These are phyloP conservation scores for Tetracladium maxilliforme DNA, from an alignment of 2,329 filamentous ascomycete genomes.

Conservation along the genomic window DNA sequence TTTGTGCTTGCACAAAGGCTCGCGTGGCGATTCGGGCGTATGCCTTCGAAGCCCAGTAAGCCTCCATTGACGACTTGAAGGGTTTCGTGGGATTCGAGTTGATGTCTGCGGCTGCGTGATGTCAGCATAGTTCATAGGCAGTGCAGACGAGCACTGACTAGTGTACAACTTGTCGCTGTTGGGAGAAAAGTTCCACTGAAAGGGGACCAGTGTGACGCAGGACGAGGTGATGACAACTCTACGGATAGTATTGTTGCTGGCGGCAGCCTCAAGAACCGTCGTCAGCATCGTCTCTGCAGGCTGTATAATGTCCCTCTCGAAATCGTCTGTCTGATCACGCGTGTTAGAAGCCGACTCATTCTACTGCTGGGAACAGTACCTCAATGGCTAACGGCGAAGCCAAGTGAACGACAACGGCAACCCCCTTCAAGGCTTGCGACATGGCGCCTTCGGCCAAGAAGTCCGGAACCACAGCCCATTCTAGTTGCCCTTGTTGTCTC, in stretches of 20 bases:
- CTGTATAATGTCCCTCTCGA: constrained; percentile 8
- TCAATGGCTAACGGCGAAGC: constrained; percentile 1
- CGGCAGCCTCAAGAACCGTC: neutral
- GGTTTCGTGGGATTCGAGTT: too few species aligned
- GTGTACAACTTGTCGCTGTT: constrained; percentile 1
- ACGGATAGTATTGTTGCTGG: neutral
- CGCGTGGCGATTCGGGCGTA: constrained; percentile 11
- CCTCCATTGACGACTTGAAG: constrained; percentile 8
- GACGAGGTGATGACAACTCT: constrained; percentile 2
- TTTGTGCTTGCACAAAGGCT: constrained; percentile 6
- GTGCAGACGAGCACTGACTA: neutral
- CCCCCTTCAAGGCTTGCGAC: constrained; percentile 2
- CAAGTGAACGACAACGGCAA: constrained; percentile 1
- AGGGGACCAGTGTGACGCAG: constrained; percentile 1
- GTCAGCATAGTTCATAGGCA: too few species aligned
- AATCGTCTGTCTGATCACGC: constrained; percentile 5
- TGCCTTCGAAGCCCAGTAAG: constrained; percentile 15
- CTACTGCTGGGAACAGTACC: neutral
- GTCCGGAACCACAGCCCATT: neutral
- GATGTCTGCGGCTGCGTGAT: too few species aligned
- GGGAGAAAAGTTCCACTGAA: constrained; percentile 1
- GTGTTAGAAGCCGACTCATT: too few species aligned
- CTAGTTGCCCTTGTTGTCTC: neutral
- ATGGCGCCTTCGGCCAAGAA: constrained; percentile 3
- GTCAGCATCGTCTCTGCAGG: too few species aligned